Evolutionary conservation across 805 yeast species (phyloP).

Genomic region (Kuraishia cidri): DNA sequence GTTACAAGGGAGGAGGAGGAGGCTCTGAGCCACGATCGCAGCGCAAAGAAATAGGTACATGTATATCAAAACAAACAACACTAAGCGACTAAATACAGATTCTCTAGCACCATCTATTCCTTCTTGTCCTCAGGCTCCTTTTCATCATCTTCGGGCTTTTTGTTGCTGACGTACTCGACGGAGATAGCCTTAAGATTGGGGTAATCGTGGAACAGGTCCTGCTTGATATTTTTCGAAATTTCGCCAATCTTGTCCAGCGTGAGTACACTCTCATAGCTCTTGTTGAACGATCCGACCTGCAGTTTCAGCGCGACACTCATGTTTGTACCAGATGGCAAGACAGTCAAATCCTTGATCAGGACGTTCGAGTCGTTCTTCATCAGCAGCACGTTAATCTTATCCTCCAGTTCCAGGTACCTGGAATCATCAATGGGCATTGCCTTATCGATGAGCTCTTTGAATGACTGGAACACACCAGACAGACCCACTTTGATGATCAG

Average conservation of each 20-base stretch:
- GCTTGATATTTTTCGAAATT: constrained; percentile 14
- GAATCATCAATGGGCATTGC: constrained; percentile 45
- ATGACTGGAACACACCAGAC: constrained; percentile 59
- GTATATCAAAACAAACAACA: not conserved
- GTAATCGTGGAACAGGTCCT: constrained; percentile 23
- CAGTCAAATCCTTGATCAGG: constrained; percentile 29
- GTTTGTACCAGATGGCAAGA: constrained; percentile 47
- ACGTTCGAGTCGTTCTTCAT: constrained; percentile 22
- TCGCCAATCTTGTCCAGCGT: constrained; percentile 22
- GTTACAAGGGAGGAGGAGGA: constrained; percentile 52
- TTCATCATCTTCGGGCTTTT: too few relatives aligned
- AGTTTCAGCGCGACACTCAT: constrained; percentile 27
- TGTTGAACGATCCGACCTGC: constrained; percentile 19
- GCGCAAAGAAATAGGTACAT: not conserved
- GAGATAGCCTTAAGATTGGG: constrained; percentile 21
- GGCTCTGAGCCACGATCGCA: too few relatives aligned
- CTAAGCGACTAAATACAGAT: too few relatives aligned
- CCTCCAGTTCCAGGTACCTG: constrained; percentile 31
- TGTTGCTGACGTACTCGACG: constrained; percentile 6
- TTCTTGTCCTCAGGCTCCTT: too few relatives aligned
- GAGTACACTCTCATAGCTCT: constrained; percentile 15
- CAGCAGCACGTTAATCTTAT: constrained; percentile 20
- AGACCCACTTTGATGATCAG: constrained; percentile 81
- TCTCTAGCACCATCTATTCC: too few relatives aligned
- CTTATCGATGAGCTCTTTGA: constrained; percentile 71